Evolutionary conservation across 192 early-diverging fungal species (phyloP).

Genomic region (Rhizoclosmatium globosum): DNA sequence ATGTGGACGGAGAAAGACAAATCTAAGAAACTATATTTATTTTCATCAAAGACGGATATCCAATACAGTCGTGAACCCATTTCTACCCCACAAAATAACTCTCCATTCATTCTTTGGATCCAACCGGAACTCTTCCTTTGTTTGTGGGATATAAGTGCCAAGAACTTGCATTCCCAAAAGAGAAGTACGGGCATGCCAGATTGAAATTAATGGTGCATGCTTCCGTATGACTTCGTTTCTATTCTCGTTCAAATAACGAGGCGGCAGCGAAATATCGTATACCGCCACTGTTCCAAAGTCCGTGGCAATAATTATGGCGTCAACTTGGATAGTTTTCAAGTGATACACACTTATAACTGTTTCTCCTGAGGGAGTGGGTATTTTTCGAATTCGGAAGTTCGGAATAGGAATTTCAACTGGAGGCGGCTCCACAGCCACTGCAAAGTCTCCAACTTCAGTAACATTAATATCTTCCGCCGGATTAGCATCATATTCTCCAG

Average conservation of each 20-base stretch:
- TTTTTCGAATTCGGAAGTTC: constrained; percentile 10
- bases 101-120: neutral
- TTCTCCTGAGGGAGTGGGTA: constrained; percentile 19
- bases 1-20: neutral
- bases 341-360: constrained; percentile 28
- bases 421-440: neutral
- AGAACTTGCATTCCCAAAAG: constrained; percentile 31
- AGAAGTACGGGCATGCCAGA: constrained; percentile 18
- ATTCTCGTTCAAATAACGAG: neutral
- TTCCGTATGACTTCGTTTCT: neutral
- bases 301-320: constrained; percentile 30
- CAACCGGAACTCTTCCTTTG: neutral
- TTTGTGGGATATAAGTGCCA: constrained; percentile 10
- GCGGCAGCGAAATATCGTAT: constrained; percentile 20
- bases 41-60: constrained; percentile 2
- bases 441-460: neutral
- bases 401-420: neutral
- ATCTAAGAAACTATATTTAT: neutral
- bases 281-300: constrained; percentile 35
- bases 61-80: constrained; percentile 15
- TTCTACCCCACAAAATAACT: constrained; percentile 12
- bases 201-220: constrained; percentile 8
- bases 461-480: neutral
- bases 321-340: constrained; percentile 16
- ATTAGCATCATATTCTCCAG: neutral